Conservation (phyloP, 345 rosid genomes). For the Conringia planisiliqua region DNA sequence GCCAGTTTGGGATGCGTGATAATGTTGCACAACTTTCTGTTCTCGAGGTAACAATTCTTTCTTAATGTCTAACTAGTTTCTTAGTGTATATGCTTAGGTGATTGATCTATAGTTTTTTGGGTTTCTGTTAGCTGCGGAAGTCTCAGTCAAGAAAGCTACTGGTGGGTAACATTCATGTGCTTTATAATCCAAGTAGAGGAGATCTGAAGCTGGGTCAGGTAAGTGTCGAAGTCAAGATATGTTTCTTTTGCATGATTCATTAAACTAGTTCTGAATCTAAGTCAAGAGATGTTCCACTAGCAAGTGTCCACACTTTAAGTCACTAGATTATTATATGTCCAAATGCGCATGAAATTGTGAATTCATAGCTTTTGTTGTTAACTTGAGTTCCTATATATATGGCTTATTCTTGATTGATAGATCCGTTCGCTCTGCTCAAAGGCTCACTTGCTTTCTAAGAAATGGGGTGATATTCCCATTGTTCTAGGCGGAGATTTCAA, state of each 20-base stretch:
- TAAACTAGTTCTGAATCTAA: background rate
- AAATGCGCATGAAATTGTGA: background rate
- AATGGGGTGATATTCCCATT: conserved; percentile 77
- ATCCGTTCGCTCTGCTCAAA: conserved; percentile 55
- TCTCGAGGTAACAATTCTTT: conserved; percentile 54
- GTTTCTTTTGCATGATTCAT: conserved; percentile 4
- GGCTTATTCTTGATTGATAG: conserved; percentile 31
- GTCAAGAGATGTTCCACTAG: background rate
- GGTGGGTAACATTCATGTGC: conserved; percentile 72
- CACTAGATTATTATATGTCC: too few relatives aligned
- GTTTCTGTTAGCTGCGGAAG: conserved; percentile 50
- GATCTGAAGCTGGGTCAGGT: conserved; percentile 85
- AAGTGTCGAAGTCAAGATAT: conserved; percentile 23
- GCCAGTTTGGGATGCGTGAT: conserved; percentile 58
- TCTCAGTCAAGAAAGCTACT: conserved; percentile 55
- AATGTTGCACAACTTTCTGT: conserved; percentile 80
- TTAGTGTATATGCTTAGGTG: background rate
- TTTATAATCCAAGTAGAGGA: conserved; percentile 63
- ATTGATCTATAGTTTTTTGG: conserved; percentile 38
- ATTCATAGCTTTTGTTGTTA: background rate
- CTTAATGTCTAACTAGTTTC: background rate
- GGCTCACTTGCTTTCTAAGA: conserved; percentile 58
- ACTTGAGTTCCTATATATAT: background rate
- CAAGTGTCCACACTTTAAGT: background rate
- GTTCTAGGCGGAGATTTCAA: conserved; percentile 77